Conservation (phyloP, 2,329 filamentous ascomycete genomes). For the Cadophora malorum region DNA sequence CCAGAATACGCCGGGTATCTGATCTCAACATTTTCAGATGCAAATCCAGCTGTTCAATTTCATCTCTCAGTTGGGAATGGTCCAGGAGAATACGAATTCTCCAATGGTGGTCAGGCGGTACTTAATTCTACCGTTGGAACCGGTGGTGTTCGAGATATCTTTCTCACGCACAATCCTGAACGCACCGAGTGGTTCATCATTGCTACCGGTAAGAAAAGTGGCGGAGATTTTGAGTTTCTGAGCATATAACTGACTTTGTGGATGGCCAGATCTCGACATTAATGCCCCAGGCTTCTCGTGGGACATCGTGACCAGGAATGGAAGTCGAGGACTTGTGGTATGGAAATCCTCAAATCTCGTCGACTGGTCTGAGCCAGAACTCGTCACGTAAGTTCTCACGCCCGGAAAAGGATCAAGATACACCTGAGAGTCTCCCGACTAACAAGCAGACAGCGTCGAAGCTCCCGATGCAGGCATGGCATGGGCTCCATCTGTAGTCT, state of each 20-base stretch:
- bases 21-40: background rate
- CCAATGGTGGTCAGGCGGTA: background rate
- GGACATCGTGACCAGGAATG: background rate
- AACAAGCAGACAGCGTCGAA: background rate
- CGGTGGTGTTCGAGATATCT: background rate
- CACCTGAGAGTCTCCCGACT: background rate
- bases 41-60: background rate
- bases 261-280: background rate
- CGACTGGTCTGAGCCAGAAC: background rate
- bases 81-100: background rate
- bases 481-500: background rate
- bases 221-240: background rate
- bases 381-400: background rate
- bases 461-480: background rate
- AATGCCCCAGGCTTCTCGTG: background rate
- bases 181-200: background rate
- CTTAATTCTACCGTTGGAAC: background rate
- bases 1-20: background rate
- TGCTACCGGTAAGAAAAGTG: background rate
- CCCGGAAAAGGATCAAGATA: background rate
- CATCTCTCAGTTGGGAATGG: background rate
- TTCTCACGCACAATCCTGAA: background rate
- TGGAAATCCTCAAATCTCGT: background rate
- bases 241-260: background rate
- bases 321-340: conserved; percentile 1